Percentiles rank a stretch among this genome's conserved stretches.
These are phyloP conservation scores for Tardiomyces depauwii DNA, from an alignment of 1,139 yeast species.

Conservation along the genomic window DNA sequence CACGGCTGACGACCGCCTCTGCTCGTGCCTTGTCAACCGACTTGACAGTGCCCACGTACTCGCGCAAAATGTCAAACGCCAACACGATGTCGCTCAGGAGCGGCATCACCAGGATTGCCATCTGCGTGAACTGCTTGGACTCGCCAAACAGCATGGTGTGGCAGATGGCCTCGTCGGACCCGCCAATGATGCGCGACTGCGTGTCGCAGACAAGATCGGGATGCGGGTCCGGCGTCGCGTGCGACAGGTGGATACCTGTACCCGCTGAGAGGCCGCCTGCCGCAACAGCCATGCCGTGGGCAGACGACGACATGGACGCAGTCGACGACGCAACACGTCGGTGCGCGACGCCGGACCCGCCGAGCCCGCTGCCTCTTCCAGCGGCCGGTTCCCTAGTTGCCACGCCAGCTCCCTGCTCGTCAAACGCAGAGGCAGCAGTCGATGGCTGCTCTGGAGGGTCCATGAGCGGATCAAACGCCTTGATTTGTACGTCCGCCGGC, in stretches of 20 bases:
- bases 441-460: background rate
- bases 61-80: constrained; percentile 38
- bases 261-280: background rate
- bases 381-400: too few relatives aligned
- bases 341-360: too few relatives aligned
- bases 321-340: background rate
- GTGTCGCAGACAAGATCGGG: constrained; percentile 55
- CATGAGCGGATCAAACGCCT: constrained; percentile 6
- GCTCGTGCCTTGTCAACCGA: constrained; percentile 9
- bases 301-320: background rate
- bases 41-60: constrained; percentile 31
- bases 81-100: constrained; percentile 48
- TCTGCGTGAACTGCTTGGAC: constrained; percentile 30
- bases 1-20: constrained; percentile 14
- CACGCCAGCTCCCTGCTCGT: background rate
- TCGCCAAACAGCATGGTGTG: constrained; percentile 55
- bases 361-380: too few relatives aligned
- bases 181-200: constrained; percentile 35
- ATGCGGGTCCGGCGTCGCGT: constrained; percentile 36
- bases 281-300: background rate
- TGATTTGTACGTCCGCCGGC: constrained; percentile 18
- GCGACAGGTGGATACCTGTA: background rate
- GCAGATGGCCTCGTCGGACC: constrained; percentile 58
- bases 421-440: background rate
- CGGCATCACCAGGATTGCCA: constrained; percentile 51